Base-by-base conservation (phyloP, 352 stramenopile species). In the Phytopythium kandeliae region DNA sequence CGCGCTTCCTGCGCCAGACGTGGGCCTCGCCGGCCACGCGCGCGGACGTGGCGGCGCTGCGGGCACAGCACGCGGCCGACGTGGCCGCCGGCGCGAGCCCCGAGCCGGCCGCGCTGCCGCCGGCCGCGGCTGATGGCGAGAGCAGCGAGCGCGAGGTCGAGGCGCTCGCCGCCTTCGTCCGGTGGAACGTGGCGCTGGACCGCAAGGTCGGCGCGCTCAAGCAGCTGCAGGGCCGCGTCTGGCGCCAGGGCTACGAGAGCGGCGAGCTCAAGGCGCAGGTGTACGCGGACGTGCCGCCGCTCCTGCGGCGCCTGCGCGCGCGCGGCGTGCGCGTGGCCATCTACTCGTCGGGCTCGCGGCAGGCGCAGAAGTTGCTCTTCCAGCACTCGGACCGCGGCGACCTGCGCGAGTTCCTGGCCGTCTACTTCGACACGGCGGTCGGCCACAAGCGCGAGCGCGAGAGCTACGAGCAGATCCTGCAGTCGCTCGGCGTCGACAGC, bases 341-440 rank as follows among this genome's bases (percentile, higher is more conserved):
- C 60, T 98, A 98, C 67, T 97, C 86, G 35, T 98, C 91, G 8
- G 95, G 95, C 13, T 97, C 85, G 60, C 73, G 83, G 17, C 70
- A 88, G 47, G 88, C 88, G 16, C 88, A 97, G 60, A 78, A 82
- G 21, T 64, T 92, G 62, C 68, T 97, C 8, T 96, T 97, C 55
- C 69, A 88, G 57, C 83, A 95, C 63, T 90, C 85, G 4, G 63
- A 89, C 57, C 69, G 85, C 50, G 87, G 84, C 30, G 86, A 96
- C 58, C 58, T 96, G 46, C 80, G 83, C 24, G 46, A 68, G 28
- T 79, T 78, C 34, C 24, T 96, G 57, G 81, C 60, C 36, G 78
- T 84, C 31, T 96, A 93, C 67, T 96, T 96, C 55, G 86, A 96
- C 63, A 93, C 82, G 1, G 80, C 67, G 17, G 72, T 89, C 26